Evolutionary conservation across 2,329 filamentous ascomycete genomes (phyloP).

Genomic region (Macrophomina tecta): DNA sequence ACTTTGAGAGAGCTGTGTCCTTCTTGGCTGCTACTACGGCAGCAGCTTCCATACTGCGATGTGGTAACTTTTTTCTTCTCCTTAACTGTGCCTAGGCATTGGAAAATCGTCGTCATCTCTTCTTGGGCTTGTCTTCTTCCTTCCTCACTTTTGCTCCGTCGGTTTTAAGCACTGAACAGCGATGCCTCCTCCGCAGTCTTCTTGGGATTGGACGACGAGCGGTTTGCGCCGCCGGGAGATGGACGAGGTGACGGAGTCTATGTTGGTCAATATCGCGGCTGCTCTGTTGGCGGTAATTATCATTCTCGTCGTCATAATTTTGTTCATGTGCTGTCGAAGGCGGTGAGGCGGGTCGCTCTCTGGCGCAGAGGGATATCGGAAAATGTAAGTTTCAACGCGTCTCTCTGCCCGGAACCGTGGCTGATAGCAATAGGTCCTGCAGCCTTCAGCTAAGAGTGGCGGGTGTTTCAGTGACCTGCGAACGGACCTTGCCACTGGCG

Average conservation of each 20-base stretch:
- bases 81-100: not conserved
- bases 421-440: too few species aligned
- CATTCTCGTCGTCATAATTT: not conserved
- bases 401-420: too few species aligned
- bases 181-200: not conserved
- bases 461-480: too few species aligned
- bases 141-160: too few species aligned
- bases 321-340: conserved; percentile 7
- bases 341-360: not conserved
- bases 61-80: not conserved
- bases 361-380: too few species aligned
- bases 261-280: conserved; percentile 2
- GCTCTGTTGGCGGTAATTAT: conserved; percentile 1
- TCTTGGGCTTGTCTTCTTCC: too few species aligned
- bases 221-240: not conserved
- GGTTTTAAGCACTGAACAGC: not conserved
- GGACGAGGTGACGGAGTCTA: not conserved
- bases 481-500: too few species aligned
- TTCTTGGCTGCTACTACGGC: too few species aligned
- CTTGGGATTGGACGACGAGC: not conserved
- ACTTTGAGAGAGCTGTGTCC: too few species aligned
- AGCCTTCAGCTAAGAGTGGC: too few species aligned
- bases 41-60: not conserved
- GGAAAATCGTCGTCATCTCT: not conserved
- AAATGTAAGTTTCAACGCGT: not conserved